Conservation (phyloP, 1,139 yeast genomes). For the Lodderomyces oxycetoniae region DNA sequence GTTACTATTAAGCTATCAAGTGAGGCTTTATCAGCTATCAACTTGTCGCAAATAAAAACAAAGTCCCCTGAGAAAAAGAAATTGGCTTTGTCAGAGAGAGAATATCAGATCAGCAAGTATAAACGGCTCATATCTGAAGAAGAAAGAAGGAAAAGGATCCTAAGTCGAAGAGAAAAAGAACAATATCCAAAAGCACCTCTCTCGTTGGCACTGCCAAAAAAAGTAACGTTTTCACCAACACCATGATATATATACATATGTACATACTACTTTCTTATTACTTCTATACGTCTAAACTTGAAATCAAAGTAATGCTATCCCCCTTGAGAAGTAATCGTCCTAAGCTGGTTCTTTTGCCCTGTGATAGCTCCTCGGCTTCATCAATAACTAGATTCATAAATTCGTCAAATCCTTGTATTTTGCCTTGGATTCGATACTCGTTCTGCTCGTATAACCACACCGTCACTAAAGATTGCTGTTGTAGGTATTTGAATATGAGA, state of each 20-base stretch:
- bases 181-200: conserved; percentile 4
- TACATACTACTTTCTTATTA: not conserved
- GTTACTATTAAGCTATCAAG: conserved; percentile 7
- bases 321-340: conserved; percentile 78
- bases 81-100: conserved; percentile 21
- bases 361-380: conserved; percentile 70
- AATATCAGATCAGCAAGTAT: conserved; percentile 26
- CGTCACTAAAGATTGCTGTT: conserved; percentile 72
- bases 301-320: conserved; percentile 83
- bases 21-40: conserved; percentile 10
- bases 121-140: conserved; percentile 21
- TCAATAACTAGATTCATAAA: conserved; percentile 95
- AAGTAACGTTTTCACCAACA: conserved; percentile 9
- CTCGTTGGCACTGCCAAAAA: conserved; percentile 1
- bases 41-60: conserved; percentile 8
- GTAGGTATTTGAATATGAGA: conserved; percentile 79
- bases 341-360: conserved; percentile 36
- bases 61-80: conserved; percentile 18
- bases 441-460: conserved; percentile 90
- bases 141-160: conserved; percentile 19
- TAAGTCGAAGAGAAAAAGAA: conserved; percentile 13
- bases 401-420: conserved; percentile 90
- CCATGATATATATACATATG: not conserved
- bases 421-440: conserved; percentile 73
- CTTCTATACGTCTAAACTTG: conserved; percentile 43